Conservation (phyloP, 2,329 filamentous ascomycete species). For the Boeremia lycopersici region DNA sequence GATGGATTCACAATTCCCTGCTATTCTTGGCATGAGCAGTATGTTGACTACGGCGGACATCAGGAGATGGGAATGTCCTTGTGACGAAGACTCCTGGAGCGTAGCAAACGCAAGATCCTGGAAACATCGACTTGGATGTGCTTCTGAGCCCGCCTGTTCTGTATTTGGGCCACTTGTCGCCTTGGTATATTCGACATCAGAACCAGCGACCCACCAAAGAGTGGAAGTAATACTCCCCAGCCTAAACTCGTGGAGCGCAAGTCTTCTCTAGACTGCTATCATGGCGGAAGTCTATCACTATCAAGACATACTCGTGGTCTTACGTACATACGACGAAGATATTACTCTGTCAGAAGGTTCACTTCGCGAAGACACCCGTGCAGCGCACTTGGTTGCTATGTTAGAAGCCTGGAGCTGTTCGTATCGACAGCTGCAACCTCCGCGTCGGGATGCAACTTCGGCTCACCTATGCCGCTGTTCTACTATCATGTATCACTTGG, state of each 20-base stretch:
- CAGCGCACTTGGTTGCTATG: not conserved
- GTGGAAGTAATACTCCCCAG: not conserved
- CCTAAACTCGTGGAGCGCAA: conserved; percentile 8
- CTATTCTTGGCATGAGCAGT: conserved; percentile 8
- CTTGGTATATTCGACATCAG: not conserved
- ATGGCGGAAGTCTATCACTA: conserved; percentile 9
- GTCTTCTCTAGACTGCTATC: conserved; percentile 5
- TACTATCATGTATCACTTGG: conserved; percentile 1
- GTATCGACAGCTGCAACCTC: not conserved
- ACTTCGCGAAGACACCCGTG: not conserved
- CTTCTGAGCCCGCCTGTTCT: conserved; percentile 10
- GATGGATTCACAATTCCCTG: conserved; percentile 6
- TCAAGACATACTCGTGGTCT: conserved; percentile 3
- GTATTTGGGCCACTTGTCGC: conserved; percentile 6
- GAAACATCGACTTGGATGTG: conserved; percentile 9
- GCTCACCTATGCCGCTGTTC: not conserved
- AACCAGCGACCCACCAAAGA: too few species aligned
- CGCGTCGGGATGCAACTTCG: conserved; percentile 1
- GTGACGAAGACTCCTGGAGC: conserved; percentile 9
- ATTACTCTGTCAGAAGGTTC: not conserved
- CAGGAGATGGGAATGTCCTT: conserved; percentile 10
- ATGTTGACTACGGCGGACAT: conserved; percentile 10
- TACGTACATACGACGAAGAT: conserved; percentile 1
- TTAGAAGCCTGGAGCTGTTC: not conserved
- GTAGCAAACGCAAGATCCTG: conserved; percentile 4